Evolutionary conservation across 345 rosid species (phyloP).

Genomic region (Eucalyptus sp.): DNA sequence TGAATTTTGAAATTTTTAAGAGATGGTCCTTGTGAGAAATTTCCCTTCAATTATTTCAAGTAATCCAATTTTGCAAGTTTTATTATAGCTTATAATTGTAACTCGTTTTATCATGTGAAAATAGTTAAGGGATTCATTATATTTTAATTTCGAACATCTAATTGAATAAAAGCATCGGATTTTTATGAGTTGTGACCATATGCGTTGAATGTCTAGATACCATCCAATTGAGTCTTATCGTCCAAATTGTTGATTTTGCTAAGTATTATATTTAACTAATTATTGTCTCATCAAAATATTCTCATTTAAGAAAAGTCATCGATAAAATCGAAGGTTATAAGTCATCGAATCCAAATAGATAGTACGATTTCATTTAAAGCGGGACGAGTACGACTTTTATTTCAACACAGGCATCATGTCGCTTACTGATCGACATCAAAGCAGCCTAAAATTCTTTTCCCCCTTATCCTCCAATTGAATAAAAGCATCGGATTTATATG

Average conservation of each 20-base stretch:
- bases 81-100: neutral
- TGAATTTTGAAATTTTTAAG: neutral
- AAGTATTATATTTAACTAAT: too few species aligned
- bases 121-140: neutral
- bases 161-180: too few species aligned
- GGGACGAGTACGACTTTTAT: accelerated
- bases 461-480: too few species aligned
- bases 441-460: neutral
- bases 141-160: neutral
- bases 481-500: too few species aligned
- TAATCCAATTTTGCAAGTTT: too few species aligned
- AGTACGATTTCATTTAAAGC: accelerated
- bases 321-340: accelerated
- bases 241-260: too few species aligned
- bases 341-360: accelerated
- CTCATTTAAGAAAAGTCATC: accelerated
- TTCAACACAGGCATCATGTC: neutral
- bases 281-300: too few species aligned
- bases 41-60: neutral
- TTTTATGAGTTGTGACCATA: too few species aligned
- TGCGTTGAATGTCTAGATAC: too few species aligned
- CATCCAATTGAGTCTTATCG: too few species aligned
- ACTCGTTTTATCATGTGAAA: neutral
- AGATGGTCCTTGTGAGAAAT: neutral
- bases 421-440: neutral